Percentiles rank a stretch among this genome's conserved stretches.
Evolutionary conservation across 345 rosid species (phyloP).

Genomic region (Luvunga scandens): DNA sequence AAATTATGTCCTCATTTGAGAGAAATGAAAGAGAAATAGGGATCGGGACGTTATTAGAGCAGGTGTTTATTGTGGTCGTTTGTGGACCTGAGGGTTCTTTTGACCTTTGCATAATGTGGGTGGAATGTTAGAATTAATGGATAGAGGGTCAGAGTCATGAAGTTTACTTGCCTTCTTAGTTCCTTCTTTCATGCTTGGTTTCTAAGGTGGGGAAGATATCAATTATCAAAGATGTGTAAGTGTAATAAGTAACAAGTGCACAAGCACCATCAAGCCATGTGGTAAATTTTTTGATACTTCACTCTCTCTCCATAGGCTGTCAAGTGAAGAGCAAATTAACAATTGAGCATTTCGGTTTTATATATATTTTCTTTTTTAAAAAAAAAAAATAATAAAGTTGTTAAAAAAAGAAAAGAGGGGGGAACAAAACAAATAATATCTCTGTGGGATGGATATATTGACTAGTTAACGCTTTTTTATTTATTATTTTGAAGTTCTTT

Average conservation of each 20-base stretch:
- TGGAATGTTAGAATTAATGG: conserved; percentile 26
- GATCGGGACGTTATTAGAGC: neutral
- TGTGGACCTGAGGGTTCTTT: conserved; percentile 4
- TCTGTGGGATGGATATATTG: neutral
- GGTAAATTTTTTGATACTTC: neutral
- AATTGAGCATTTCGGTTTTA: neutral
- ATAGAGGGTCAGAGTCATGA: conserved; percentile 32
- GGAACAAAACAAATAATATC: no score
- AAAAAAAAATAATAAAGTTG: no score
- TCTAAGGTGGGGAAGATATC: conserved; percentile 18
- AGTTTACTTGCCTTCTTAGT: conserved; percentile 24
- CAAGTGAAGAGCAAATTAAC: neutral
- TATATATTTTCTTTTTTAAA: no score
- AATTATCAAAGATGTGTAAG: neutral
- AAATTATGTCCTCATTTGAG: neutral
- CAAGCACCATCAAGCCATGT: neutral
- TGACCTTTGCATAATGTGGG: conserved; percentile 6
- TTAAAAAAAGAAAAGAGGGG: no score
- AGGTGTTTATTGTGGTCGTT: no score
- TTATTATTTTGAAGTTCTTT: neutral
- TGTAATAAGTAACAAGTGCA: neutral
- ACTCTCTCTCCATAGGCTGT: neutral
- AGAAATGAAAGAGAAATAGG: neutral
- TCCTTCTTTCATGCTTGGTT: conserved; percentile 13
- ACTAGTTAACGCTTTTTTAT: no score